Evolutionary conservation across 106 monocot species (phyloP).

Genomic region (Apostasia shenzhenica): DNA sequence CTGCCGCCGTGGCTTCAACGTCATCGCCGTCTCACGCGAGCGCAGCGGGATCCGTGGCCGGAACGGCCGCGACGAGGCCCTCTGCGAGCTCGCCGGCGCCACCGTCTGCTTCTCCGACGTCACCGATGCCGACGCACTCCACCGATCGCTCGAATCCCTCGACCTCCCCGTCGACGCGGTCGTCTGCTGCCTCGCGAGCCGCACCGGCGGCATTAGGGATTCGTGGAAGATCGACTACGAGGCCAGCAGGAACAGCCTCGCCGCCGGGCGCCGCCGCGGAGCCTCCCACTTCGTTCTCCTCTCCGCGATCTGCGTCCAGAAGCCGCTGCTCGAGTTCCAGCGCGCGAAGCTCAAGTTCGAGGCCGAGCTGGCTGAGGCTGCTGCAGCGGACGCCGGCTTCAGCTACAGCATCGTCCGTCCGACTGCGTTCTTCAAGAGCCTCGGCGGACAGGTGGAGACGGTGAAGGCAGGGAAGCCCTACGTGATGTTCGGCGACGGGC

Average conservation of each 20-base stretch:
- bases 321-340: slow-evolving; percentile 93
- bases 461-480: slow-evolving; percentile 87
- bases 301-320: slow-evolving; percentile 96
- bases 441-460: slow-evolving; percentile 80
- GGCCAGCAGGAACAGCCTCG: slow-evolving; percentile 61
- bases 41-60: slow-evolving; percentile 67
- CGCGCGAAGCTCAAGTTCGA: slow-evolving; percentile 94
- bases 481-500: slow-evolving; percentile 94
- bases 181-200: slow-evolving; percentile 92
- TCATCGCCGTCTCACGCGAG: slow-evolving; percentile 62
- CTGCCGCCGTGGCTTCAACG: slow-evolving; percentile 61
- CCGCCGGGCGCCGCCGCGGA: slow-evolving; percentile 49
- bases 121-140: slow-evolving; percentile 50
- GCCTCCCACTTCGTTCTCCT: slow-evolving; percentile 86
- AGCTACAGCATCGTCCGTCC: slow-evolving; percentile 94
- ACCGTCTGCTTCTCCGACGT: slow-evolving; percentile 90
- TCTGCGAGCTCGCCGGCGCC: slow-evolving; percentile 30
- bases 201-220: slow-evolving; percentile 71
- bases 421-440: slow-evolving; percentile 96
- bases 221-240: slow-evolving; percentile 80
- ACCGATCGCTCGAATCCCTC: slow-evolving; percentile 35
- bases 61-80: slow-evolving; percentile 21
- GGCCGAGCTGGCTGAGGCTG: slow-evolving; percentile 38
- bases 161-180: slow-evolving; percentile 48
- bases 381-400: slow-evolving; percentile 30